Evolutionary conservation across 2,329 filamentous ascomycete genomes (phyloP).

Genomic region (Fusarium buharicum): DNA sequence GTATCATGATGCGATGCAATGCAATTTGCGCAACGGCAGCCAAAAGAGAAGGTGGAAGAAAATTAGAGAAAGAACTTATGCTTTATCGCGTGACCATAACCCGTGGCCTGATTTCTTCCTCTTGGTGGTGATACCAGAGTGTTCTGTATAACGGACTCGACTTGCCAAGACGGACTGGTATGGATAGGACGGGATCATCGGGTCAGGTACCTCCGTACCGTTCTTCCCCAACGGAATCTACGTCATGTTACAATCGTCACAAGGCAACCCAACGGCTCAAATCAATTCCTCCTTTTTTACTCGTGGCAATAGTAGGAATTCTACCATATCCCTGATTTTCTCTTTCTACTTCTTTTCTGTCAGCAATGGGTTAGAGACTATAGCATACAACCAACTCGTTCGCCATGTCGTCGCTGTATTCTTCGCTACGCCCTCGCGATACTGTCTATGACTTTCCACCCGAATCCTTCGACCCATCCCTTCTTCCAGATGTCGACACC

Average conservation of each 20-base stretch:
- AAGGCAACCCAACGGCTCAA: conserved; percentile 37
- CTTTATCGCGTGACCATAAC: conserved; percentile 6
- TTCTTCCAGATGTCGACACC: conserved; percentile 80
- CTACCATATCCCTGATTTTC: background rate
- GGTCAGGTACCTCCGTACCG: conserved; percentile 20
- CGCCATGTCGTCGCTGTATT: conserved; percentile 43
- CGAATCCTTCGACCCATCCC: conserved; percentile 73
- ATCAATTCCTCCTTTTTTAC: conserved; percentile 26
- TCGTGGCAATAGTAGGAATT: conserved; percentile 5
- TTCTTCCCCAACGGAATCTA: conserved; percentile 47
- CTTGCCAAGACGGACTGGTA: conserved; percentile 27
- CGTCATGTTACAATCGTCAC: conserved; percentile 46
- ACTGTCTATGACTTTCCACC: conserved; percentile 66
- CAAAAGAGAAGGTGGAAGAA: conserved; percentile 9
- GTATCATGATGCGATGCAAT: conserved; percentile 15
- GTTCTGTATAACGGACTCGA: conserved; percentile 19
- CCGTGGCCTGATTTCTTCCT: conserved; percentile 12
- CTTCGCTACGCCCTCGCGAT: conserved; percentile 43
- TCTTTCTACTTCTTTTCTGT: background rate
- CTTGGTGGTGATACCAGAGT: conserved; percentile 29
- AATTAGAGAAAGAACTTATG: background rate
- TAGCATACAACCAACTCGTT: conserved; percentile 6
- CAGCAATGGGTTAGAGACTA: conserved; percentile 33
- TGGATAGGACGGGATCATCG: conserved; percentile 10
- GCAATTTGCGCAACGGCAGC: background rate